Conservation (phyloP, 2,329 filamentous ascomycete species). For the Phaeosphaeriaceae sp. region DNA sequence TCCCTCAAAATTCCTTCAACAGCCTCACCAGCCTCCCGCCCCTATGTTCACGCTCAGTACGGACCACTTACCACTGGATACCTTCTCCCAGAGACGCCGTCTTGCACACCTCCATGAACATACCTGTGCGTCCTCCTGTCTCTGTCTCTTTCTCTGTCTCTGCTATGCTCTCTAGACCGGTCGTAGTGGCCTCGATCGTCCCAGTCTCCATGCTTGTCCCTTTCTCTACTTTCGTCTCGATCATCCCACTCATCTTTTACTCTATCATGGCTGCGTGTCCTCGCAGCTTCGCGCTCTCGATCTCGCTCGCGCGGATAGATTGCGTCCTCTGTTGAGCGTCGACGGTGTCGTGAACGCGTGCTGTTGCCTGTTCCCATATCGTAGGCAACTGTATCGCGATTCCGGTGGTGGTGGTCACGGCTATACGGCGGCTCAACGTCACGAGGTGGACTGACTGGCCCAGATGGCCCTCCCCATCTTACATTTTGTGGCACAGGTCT, state of each 20-base stretch:
- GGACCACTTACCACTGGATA: conserved; percentile 35
- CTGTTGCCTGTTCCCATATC: conserved; percentile 15
- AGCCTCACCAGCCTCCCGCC: conserved; percentile 23
- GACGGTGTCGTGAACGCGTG: conserved; percentile 22
- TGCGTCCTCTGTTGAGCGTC: conserved; percentile 35
- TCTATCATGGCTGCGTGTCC: conserved; percentile 39
- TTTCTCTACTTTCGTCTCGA: conserved; percentile 20
- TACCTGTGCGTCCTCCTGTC: conserved; percentile 37
- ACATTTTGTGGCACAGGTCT: conserved; percentile 27
- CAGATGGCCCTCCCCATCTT: conserved; percentile 29
- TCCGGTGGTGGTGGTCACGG: conserved; percentile 24
- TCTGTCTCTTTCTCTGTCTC: conserved; percentile 20
- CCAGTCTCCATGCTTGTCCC: conserved; percentile 20
- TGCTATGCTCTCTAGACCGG: conserved; percentile 15
- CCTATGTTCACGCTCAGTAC: conserved; percentile 28
- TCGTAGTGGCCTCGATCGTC: conserved; percentile 26
- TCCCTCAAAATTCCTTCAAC: conserved; percentile 28
- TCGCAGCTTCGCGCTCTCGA: conserved; percentile 20
- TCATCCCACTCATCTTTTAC: conserved; percentile 36
- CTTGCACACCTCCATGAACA: conserved; percentile 41
- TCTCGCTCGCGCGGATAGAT: conserved; percentile 32
- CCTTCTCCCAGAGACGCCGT: conserved; percentile 42
- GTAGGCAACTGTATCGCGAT: conserved; percentile 14
- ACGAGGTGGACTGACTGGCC: conserved; percentile 25
- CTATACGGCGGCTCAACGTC: conserved; percentile 30